phyloP scores from a whole-genome alignment of 75 land plant genomes.

The Selaginella moellendorffii region DNA sequence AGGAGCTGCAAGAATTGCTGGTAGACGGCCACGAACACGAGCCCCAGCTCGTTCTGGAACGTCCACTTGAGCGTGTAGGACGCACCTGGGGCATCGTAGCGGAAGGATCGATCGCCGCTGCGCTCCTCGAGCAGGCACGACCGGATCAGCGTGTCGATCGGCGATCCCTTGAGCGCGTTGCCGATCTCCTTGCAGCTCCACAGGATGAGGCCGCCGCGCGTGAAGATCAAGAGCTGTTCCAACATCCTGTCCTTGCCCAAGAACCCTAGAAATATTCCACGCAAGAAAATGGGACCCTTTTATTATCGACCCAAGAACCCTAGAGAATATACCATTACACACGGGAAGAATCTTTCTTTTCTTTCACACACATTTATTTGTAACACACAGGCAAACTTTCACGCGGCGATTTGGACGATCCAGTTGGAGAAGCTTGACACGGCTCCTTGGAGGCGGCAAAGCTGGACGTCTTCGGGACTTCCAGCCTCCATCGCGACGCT shows the following conservation, averaged over 20 bases:
- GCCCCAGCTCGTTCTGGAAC: conserved; percentile 89
- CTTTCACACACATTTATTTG: no score
- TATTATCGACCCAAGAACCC: no score
- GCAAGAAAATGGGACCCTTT: no score
- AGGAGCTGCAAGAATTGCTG: conserved; percentile 72
- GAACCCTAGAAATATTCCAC: no score
- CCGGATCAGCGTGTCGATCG: conserved; percentile 83
- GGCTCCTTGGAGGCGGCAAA: conserved; percentile 71
- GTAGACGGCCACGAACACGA: conserved; percentile 93
- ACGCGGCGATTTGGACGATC: conserved; percentile 24
- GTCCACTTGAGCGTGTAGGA: conserved; percentile 94
- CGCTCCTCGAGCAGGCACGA: conserved; percentile 94
- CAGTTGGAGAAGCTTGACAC: conserved; percentile 52
- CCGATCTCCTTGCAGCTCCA: conserved; percentile 92
- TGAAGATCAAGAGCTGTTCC: conserved; percentile 92
- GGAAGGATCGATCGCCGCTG: conserved; percentile 60
- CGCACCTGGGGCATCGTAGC: conserved; percentile 62
- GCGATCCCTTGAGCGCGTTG: conserved; percentile 81
- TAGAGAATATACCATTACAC: no score
- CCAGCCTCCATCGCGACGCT: conserved; percentile 60
- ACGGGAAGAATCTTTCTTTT: no score
- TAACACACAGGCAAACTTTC: no score
- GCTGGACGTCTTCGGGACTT: conserved; percentile 56
- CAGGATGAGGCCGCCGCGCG: conserved; percentile 85
- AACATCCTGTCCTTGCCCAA: conserved; percentile 61